Conservation (phyloP, 2,329 filamentous ascomycete genomes). For the Colletotrichum caudatum region DNA sequence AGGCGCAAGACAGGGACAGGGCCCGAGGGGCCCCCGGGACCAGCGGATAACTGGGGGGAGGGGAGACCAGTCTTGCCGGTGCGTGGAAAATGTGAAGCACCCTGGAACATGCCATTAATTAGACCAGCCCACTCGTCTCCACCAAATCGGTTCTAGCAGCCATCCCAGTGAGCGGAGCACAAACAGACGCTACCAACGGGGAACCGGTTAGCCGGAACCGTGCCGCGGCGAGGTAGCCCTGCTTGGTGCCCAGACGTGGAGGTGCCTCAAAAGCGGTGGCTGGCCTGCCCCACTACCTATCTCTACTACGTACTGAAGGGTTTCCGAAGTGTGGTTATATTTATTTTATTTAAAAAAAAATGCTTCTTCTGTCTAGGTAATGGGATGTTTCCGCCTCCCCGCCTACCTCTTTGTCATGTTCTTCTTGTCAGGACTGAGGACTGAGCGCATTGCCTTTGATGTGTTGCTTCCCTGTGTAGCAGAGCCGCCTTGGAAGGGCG, state of each 20-base stretch:
- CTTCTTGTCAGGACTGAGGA: neutral
- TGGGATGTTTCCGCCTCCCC: no score
- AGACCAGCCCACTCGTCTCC: slow-evolving; percentile 12
- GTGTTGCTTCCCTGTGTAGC: neutral
- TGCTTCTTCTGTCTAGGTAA: neutral
- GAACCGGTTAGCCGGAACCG: slow-evolving; percentile 35
- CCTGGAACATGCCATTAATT: slow-evolving; percentile 32
- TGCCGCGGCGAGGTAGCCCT: slow-evolving; percentile 29
- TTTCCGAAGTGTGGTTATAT: neutral
- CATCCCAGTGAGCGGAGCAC: slow-evolving; percentile 20
- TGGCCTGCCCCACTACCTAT: slow-evolving; percentile 12
- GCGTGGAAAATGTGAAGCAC: slow-evolving; percentile 21
- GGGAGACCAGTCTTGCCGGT: neutral
- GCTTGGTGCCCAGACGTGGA: slow-evolving; percentile 20
- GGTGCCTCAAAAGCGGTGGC: slow-evolving; percentile 15
- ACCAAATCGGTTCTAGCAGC: slow-evolving; percentile 16
- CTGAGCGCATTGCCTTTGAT: neutral
- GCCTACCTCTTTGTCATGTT: neutral
- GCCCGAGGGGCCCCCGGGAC: slow-evolving; percentile 6
- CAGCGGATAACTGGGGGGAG: slow-evolving; percentile 6
- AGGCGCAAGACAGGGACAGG: slow-evolving; percentile 1
- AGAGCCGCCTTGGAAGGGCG: neutral
- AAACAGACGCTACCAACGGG: slow-evolving; percentile 29
- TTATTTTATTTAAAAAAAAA: neutral
- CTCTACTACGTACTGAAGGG: neutral